These are phyloP conservation scores for Candida buenavistaensis DNA, from an alignment of 1,139 yeast genomes.

Conservation along the genomic window DNA sequence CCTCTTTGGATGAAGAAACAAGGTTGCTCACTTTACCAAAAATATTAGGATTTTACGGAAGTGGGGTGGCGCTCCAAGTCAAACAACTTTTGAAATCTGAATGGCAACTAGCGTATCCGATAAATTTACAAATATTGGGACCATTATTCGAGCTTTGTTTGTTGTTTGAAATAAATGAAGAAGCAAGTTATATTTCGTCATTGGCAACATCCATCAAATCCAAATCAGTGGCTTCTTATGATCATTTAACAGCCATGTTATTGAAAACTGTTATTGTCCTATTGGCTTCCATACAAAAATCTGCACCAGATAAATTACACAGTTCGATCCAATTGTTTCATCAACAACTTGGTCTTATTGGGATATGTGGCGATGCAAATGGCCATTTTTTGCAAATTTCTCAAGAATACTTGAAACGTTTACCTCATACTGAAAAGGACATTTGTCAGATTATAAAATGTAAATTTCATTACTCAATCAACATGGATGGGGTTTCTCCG, in stretches of 20 bases:
- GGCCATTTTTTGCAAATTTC: slow-evolving; percentile 65
- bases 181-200: slow-evolving; percentile 43
- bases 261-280: slow-evolving; percentile 12
- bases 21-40: slow-evolving; percentile 25
- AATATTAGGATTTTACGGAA: slow-evolving; percentile 35
- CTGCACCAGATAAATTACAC: slow-evolving; percentile 5
- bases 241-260: slow-evolving; percentile 53
- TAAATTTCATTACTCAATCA: slow-evolving; percentile 66
- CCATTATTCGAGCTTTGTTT: slow-evolving; percentile 41
- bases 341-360: slow-evolving; percentile 67
- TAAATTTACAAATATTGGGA: slow-evolving; percentile 7
- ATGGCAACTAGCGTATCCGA: slow-evolving; percentile 23
- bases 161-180: slow-evolving; percentile 49
- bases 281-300: slow-evolving; percentile 7
- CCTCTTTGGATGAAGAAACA: slow-evolving; percentile 8
- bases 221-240: slow-evolving; percentile 31
- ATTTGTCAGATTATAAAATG: slow-evolving; percentile 77
- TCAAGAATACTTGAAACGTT: slow-evolving; percentile 51
- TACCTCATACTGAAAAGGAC: slow-evolving; percentile 50
- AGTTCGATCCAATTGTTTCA: slow-evolving; percentile 43
- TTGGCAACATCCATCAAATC: slow-evolving; percentile 29
- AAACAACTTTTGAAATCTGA: slow-evolving; percentile 16
- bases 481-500: slow-evolving; percentile 58
- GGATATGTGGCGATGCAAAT: slow-evolving; percentile 64
- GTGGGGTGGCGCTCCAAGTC: slow-evolving; percentile 25